Conservation (phyloP, 305 asterid genomes). For the Petunia hybrid region DNA sequence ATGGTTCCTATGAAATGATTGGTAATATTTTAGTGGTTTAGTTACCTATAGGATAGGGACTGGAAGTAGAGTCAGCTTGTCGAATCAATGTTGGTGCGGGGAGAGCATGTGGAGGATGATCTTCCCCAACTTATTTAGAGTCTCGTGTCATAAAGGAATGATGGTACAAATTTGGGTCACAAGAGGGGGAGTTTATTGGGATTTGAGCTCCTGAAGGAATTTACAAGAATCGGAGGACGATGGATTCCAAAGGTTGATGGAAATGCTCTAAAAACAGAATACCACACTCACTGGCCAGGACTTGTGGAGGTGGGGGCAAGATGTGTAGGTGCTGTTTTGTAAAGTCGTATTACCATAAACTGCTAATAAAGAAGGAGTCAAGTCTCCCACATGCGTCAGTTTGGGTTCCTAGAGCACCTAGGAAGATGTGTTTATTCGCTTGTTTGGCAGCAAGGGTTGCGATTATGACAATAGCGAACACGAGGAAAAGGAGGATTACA, state of each 20-base stretch:
- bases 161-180: not conserved
- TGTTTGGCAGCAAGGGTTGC: not conserved
- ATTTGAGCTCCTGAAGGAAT: conserved; percentile 3
- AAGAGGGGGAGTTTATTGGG: not conserved
- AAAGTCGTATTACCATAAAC: not conserved
- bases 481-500: not conserved
- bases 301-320: not conserved
- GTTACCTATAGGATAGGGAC: not conserved
- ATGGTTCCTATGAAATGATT: not conserved
- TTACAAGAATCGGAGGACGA: conserved; percentile 1
- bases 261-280: conserved; percentile 3
- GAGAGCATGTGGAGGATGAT: not conserved
- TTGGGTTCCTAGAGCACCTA: not conserved
- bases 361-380: not conserved
- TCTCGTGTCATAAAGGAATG: not conserved
- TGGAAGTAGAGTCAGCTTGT: conserved; percentile 6
- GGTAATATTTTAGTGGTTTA: not conserved
- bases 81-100: not conserved
- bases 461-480: not conserved
- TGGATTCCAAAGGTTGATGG: conserved; percentile 4
- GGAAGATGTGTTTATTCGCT: not conserved
- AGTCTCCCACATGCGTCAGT: not conserved
- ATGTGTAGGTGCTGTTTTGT: conserved; percentile 10
- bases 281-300: conserved; percentile 5
- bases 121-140: conserved; percentile 9